Conservation (phyloP, 2,329 filamentous ascomycete genomes). For the Diaporthe caulivora region DNA sequence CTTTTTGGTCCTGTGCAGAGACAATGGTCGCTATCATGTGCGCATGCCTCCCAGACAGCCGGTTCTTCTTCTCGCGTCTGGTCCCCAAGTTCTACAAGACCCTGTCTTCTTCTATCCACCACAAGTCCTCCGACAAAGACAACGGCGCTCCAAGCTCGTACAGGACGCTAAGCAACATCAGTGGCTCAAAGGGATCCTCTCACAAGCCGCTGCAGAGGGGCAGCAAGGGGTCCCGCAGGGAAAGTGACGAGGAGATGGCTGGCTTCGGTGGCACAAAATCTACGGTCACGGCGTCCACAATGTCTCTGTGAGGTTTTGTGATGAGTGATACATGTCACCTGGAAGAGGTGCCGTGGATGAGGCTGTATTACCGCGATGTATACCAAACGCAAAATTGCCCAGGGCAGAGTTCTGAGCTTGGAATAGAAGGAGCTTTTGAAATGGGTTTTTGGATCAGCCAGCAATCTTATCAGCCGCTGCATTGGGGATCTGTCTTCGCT, state of each 20-base stretch:
- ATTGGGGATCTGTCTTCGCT: neutral
- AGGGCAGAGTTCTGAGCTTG: no score
- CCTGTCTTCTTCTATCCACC: neutral
- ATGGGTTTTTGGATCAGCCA: neutral
- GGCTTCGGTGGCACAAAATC: neutral
- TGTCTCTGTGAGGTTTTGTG: neutral
- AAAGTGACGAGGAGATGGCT: neutral
- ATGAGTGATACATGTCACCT: neutral
- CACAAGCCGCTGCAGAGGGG: neutral
- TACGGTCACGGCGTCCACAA: neutral
- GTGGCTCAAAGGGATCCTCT: constrained; percentile 14
- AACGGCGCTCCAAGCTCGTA: neutral
- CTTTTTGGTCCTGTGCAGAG: constrained; percentile 17
- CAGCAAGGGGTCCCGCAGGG: neutral
- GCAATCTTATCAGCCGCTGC: neutral
- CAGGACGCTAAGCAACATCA: neutral
- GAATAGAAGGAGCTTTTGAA: neutral
- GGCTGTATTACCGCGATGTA: neutral
- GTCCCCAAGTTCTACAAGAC: constrained; percentile 24
- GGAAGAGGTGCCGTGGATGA: neutral
- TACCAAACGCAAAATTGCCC: neutral
- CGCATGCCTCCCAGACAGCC: constrained; percentile 29
- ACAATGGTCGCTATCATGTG: constrained; percentile 24
- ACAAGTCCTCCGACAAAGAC: constrained; percentile 7
- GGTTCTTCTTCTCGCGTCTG: constrained; percentile 28